A percentile compares a stretch with the other conserved stretches of the same genome.
phyloP scores from a whole-genome alignment of 2,329 filamentous ascomycete species.

The Fusarium buharicum region DNA sequence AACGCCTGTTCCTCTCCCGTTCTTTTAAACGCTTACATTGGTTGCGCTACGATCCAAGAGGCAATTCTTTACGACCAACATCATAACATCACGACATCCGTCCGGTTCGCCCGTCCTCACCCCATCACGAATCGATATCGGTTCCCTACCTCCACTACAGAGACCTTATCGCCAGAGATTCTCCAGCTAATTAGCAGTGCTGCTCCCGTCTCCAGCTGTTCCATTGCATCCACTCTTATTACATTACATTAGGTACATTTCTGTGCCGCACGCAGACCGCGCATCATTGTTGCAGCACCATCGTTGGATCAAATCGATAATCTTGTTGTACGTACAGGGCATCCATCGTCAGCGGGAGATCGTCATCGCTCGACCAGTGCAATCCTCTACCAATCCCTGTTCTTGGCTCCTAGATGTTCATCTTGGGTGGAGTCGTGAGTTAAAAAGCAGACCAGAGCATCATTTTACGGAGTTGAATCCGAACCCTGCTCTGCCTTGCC shows the following conservation, averaged over 20 bases:
- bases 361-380: conserved; percentile 25
- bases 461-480: background rate
- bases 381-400: conserved; percentile 20
- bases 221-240: background rate
- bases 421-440: conserved; percentile 14
- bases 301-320: conserved; percentile 30
- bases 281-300: conserved; percentile 1
- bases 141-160: conserved; percentile 24
- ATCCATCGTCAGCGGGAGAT: conserved; percentile 44
- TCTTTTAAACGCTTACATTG: background rate
- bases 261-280: conserved; percentile 7
- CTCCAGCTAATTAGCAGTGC: no score
- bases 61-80: background rate
- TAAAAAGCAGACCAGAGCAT: background rate
- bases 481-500: background rate
- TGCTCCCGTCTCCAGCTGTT: no score
- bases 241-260: background rate
- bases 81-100: background rate
- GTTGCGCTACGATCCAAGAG: background rate
- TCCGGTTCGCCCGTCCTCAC: conserved; percentile 1
- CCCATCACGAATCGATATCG: conserved; percentile 24
- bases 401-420: conserved; percentile 6
- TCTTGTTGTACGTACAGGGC: conserved; percentile 26
- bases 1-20: background rate
- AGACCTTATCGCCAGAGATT: conserved; percentile 2